These are phyloP conservation scores for Xylaria cubensis DNA, from an alignment of 495 filamentous ascomycete species.

Conservation along the genomic window DNA sequence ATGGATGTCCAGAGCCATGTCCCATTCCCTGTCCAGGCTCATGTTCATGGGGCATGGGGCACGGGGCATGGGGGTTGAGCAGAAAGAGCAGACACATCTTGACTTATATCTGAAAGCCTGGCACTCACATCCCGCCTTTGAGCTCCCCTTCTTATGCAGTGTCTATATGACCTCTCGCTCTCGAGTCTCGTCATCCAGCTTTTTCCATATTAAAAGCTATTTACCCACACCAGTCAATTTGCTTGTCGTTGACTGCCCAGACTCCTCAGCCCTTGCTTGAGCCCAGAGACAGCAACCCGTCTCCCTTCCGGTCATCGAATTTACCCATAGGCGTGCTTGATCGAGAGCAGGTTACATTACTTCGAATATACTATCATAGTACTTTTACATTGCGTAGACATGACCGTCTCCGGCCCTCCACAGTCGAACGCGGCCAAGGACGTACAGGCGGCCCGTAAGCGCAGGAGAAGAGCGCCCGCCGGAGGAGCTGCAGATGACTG, in stretches of 20 bases:
- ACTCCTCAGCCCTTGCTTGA: conserved; percentile 45
- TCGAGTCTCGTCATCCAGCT: conserved; percentile 36
- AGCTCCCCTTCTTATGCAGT: conserved; percentile 43
- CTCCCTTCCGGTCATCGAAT: conserved; percentile 29
- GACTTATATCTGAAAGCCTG: conserved; percentile 30
- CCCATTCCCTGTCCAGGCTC: conserved; percentile 16
- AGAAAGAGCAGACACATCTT: conserved; percentile 24
- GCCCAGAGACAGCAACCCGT: conserved; percentile 32
- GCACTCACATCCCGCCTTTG: conserved; percentile 27
- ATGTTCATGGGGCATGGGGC: conserved; percentile 28
- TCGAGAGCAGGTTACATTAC: conserved; percentile 33
- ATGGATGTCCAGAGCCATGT: conserved; percentile 26
- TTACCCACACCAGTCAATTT: conserved; percentile 54
- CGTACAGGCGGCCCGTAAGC: conserved; percentile 68
- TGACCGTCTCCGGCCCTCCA: conserved; percentile 55
- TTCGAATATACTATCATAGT: conserved; percentile 15
- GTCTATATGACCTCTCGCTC: conserved; percentile 42
- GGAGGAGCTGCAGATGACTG: conserved; percentile 94
- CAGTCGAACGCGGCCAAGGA: conserved; percentile 47
- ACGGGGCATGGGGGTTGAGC: conserved; percentile 25
- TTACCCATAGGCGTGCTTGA: conserved; percentile 38
- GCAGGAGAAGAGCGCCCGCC: conserved; percentile 84
- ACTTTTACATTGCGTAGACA: conserved; percentile 34
- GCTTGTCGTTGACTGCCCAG: conserved; percentile 43
- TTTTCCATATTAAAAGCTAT: conserved; percentile 55